Conservation (phyloP, 2,329 filamentous ascomycete species). For the Ascochyta fabae region DNA sequence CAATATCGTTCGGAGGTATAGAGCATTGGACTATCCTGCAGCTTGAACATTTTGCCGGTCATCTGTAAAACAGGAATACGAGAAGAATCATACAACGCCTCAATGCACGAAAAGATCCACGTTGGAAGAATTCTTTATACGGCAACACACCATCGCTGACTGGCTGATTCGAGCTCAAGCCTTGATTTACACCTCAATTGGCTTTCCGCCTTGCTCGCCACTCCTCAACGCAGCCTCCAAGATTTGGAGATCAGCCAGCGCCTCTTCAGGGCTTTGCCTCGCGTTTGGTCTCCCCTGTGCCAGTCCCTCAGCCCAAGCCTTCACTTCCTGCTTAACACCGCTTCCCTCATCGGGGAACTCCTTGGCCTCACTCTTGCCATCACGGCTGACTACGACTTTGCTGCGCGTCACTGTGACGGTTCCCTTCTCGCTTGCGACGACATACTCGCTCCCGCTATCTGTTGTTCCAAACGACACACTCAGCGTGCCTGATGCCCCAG, state of each 20-base stretch:
- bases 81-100: no score
- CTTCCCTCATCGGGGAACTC: constrained; percentile 57
- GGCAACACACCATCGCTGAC: no score
- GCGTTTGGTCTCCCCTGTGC: constrained; percentile 56
- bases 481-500: constrained; percentile 64
- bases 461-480: constrained; percentile 65
- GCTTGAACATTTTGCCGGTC: no score
- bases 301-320: constrained; percentile 65
- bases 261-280: constrained; percentile 64
- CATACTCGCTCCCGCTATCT: constrained; percentile 61
- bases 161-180: background rate
- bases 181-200: constrained; percentile 28
- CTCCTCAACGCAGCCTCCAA: constrained; percentile 51
- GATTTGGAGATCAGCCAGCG: constrained; percentile 67
- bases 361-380: constrained; percentile 42
- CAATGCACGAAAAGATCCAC: no score
- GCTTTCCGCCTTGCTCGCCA: constrained; percentile 48
- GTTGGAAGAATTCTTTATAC: no score
- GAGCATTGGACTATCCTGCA: no score
- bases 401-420: constrained; percentile 59
- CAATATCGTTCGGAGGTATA: no score
- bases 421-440: constrained; percentile 65
- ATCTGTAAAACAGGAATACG: no score
- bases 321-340: constrained; percentile 66
- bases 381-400: constrained; percentile 43